Evolutionary conservation across 1,284 basidiomycete genomes (phyloP), one percentile per base, ranked within the genome.

Genomic region (Austroboletus niveus): DNA sequence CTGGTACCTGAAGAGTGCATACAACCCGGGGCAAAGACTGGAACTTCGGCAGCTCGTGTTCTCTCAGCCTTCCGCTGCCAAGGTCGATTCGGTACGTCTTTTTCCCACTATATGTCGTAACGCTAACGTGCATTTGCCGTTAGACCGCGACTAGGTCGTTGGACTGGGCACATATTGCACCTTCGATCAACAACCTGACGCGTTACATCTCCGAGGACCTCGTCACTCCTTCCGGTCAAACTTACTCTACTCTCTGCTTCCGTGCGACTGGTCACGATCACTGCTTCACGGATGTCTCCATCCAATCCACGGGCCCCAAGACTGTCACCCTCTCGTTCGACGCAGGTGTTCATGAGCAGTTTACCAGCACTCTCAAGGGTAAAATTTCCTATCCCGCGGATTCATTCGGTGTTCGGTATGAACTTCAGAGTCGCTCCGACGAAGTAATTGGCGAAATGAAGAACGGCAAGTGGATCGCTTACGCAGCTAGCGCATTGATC

Each of bases 401-500:
- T 54, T 65, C 62, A 27, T 63, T 65, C 12, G 75, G 73, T 41
- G 65, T 79, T 48, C 72, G 68, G 49, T 80, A 75, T 56, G 68
- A 72, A 38, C 55, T 78, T 17, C 72, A 76, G 52, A 69, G 63
- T 35, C 61, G 60, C 41, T 70, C 74, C 29, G 69, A 71, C 11
- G 77, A 83, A 65, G 69, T 76, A 24, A 77, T 86, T 36, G 77
- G 77, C 12, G 82, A 86, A 45, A 81, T 89, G 80, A 80, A 81
- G 67, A 87, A 84, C 55, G 81, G 85, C 42, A 87, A 83, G 56
- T 96, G 93, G 93, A 79, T 95, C 39, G 85, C 89, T 0, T 94
- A 94, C 61, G 94, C 94, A 5, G 79, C 81, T 12, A 77, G 87
- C n/a, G 85, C 89, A 0, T 77, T 94, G 41, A 80, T 92, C 47